A percentile compares a stretch with the other conserved stretches of the same genome.
Evolutionary conservation across 352 stramenopile species (phyloP).

Genomic region (Pythium periplocum): DNA sequence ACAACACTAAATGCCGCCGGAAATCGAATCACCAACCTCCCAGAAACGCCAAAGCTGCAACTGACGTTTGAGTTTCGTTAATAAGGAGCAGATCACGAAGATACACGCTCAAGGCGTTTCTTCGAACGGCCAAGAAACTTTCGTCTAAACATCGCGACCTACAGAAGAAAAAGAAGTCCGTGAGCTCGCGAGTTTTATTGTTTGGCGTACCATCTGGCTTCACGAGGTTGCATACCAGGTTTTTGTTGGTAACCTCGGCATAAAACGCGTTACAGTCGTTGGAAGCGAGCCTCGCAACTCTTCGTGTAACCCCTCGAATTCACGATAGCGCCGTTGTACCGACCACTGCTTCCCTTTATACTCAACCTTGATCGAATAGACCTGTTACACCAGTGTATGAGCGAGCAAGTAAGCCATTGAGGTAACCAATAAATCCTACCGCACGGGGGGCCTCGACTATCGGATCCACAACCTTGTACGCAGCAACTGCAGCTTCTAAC

Average conservation of each 20-base stretch:
- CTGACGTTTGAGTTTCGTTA: conserved; percentile 27
- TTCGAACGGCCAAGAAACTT: conserved; percentile 31
- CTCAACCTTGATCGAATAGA: conserved; percentile 36
- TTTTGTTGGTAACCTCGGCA: conserved; percentile 26
- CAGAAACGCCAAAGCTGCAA: conserved; percentile 47
- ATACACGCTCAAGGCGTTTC: conserved; percentile 38
- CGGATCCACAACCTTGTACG: conserved; percentile 28
- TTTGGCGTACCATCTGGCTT: not conserved
- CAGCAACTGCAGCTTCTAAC: conserved; percentile 24
- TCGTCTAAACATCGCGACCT: conserved; percentile 33
- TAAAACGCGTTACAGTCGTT: no score
- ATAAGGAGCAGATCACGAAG: conserved; percentile 41
- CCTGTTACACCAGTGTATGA: conserved; percentile 12
- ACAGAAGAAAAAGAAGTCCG: not conserved
- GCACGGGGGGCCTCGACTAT: conserved; percentile 38
- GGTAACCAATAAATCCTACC: conserved; percentile 9
- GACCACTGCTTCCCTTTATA: conserved; percentile 36
- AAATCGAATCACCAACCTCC: conserved; percentile 25
- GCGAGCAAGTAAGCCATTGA: not conserved
- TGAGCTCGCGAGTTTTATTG: not conserved
- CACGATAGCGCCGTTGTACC: conserved; percentile 37
- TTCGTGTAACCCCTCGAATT: conserved; percentile 36
- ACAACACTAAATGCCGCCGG: not conserved
- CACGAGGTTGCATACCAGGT: conserved; percentile 26
- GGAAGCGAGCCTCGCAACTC: no score